A percentile compares a stretch with the other conserved stretches of the same genome.
Conservation (phyloP, 768 basidiomycete species). For the Boletus sp. region DNA sequence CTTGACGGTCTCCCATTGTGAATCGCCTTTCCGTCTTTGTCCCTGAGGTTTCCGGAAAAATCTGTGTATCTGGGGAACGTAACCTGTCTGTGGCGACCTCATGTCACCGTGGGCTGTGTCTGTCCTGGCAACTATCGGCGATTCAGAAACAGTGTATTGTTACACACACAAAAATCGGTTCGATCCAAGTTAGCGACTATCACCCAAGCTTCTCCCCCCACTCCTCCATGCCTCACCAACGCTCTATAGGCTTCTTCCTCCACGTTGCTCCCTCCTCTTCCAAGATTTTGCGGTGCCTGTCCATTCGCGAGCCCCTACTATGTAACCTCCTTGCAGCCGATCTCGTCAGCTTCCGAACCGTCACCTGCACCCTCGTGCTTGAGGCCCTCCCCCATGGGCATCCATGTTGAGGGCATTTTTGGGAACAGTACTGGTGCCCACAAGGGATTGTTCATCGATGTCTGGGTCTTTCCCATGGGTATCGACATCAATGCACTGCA, state of each 20-base stretch:
- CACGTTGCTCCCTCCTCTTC: slow-evolving; percentile 95
- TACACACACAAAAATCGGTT: no score
- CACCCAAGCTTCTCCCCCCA: slow-evolving; percentile 87
- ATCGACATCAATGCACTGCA: slow-evolving; percentile 73
- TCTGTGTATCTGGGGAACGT: no score
- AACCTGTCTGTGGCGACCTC: no score
- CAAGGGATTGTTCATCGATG: slow-evolving; percentile 69
- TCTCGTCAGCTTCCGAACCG: slow-evolving; percentile 90
- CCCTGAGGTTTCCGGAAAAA: no score
- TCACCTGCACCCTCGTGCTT: slow-evolving; percentile 71
- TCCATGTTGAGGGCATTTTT: slow-evolving; percentile 49
- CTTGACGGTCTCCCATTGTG: no score
- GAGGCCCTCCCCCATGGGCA: slow-evolving; percentile 84
- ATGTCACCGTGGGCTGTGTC: no score
- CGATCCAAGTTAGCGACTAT: no score
- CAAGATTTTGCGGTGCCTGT: slow-evolving; percentile 92
- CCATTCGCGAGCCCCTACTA: slow-evolving; percentile 72
- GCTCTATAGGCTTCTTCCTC: slow-evolving; percentile 82
- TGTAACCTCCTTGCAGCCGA: slow-evolving; percentile 89
- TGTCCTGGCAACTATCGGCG: no score
- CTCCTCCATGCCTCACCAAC: slow-evolving; percentile 66
- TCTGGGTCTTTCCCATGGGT: slow-evolving; percentile 88
- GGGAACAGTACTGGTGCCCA: slow-evolving; percentile 3
- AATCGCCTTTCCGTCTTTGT: no score
- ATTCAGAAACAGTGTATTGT: no score